phyloP scores from a whole-genome alignment of 306 rosid species.

The Macrotyloma uniflorum region DNA sequence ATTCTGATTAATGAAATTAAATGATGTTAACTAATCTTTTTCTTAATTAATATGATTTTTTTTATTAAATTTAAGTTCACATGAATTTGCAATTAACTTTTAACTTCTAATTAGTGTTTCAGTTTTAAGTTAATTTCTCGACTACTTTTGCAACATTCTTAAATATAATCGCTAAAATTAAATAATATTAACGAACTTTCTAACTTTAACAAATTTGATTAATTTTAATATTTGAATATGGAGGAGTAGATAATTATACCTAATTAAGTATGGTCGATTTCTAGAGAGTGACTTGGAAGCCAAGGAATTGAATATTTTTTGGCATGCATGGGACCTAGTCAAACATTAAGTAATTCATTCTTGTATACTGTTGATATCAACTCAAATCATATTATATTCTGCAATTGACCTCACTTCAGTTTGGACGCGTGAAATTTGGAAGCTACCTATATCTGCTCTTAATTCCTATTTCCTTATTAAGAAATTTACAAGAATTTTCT shows the following conservation, averaged over 20 bases:
- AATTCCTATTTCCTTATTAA: not conserved
- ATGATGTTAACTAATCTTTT: no score
- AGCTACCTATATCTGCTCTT: not conserved
- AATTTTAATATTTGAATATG: no score
- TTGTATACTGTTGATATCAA: not conserved
- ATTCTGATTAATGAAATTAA: no score
- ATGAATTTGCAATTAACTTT: no score
- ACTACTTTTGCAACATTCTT: no score
- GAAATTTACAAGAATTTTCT: not conserved
- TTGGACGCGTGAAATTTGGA: not conserved
- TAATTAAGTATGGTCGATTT: not conserved
- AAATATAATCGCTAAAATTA: no score
- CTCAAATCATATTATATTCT: not conserved
- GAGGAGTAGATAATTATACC: not conserved
- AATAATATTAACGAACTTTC: not conserved
- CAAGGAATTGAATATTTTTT: not conserved
- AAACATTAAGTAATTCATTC: not conserved
- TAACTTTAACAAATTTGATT: no score
- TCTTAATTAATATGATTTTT: no score
- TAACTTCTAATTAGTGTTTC: no score
- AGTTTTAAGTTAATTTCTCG: no score
- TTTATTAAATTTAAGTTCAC: no score
- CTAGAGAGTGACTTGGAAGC: slow-evolving; percentile 13
- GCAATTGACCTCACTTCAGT: not conserved
- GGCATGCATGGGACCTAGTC: not conserved